Percentiles rank a stretch among this genome's conserved stretches.
Evolutionary conservation across 108 stramenopile species (phyloP).

Genomic region (Thalassiosira profunda): DNA sequence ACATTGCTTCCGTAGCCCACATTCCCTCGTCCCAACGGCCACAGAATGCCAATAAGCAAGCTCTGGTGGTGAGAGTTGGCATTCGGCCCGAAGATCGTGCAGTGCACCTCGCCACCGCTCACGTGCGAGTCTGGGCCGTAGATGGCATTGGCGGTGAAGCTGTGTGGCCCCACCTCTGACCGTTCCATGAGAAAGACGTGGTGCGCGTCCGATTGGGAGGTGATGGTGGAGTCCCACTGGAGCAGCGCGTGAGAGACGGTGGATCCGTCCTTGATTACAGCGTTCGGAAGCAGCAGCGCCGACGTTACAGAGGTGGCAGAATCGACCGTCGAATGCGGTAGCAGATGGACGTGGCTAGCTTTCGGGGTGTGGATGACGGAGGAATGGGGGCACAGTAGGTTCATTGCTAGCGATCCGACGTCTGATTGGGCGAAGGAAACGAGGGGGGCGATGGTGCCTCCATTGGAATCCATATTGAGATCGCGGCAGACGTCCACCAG

Average conservation of each 20-base stretch:
- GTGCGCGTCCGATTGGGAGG: constrained; percentile 54
- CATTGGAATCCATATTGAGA: constrained; percentile 42
- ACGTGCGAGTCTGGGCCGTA: constrained; percentile 91
- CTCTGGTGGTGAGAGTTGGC: constrained; percentile 93
- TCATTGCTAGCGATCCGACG: constrained; percentile 27
- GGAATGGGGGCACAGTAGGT: constrained; percentile 50
- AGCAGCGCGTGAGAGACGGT: constrained; percentile 63
- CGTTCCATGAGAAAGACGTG: constrained; percentile 75
- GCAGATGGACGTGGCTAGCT: constrained; percentile 58
- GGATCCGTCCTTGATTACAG: constrained; percentile 52
- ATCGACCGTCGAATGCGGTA: constrained; percentile 53
- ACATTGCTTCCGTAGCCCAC: constrained; percentile 96
- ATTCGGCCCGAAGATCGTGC: constrained; percentile 87
- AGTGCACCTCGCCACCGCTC: constrained; percentile 81
- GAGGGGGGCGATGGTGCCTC: constrained; percentile 13
- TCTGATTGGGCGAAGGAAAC: not conserved
- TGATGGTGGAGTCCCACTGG: constrained; percentile 71
- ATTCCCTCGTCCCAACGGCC: constrained; percentile 95
- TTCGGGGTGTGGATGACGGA: constrained; percentile 68
- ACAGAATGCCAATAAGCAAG: constrained; percentile 89
- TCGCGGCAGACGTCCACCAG: constrained; percentile 69
- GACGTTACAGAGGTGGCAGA: constrained; percentile 61
- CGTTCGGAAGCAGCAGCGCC: constrained; percentile 57
- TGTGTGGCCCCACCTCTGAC: constrained; percentile 65
- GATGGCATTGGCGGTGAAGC: constrained; percentile 66